Conservation (phyloP, 768 basidiomycete species). For the Trametes cinnabarina region DNA sequence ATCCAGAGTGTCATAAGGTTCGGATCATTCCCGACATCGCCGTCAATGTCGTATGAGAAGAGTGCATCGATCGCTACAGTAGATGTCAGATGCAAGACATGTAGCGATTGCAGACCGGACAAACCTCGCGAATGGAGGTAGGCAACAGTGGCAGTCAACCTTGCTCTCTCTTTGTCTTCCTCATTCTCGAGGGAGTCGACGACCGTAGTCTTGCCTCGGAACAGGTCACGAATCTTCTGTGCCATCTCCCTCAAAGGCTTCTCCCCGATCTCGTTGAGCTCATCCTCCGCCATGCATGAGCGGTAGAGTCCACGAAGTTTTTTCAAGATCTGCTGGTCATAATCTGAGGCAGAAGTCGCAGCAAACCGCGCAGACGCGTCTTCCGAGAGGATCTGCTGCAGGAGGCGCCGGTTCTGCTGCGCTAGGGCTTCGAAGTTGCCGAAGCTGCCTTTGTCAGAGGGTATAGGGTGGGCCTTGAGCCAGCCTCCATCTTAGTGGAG, state of each 20-base stretch:
- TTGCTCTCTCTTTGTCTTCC: slow-evolving; percentile 39
- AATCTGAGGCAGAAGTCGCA: slow-evolving; percentile 24
- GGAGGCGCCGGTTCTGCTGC: slow-evolving; percentile 73
- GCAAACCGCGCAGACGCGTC: slow-evolving; percentile 35
- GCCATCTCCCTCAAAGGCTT: slow-evolving; percentile 70
- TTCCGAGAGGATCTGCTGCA: slow-evolving; percentile 67
- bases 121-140: slow-evolving; percentile 85
- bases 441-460: slow-evolving; percentile 75
- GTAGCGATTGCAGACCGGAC: not conserved
- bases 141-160: slow-evolving; percentile 79
- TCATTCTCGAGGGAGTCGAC: slow-evolving; percentile 24
- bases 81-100: not conserved
- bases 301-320: slow-evolving; percentile 73
- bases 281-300: slow-evolving; percentile 79
- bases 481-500: slow-evolving; percentile 74
- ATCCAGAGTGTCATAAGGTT: slow-evolving; percentile 86
- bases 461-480: slow-evolving; percentile 78
- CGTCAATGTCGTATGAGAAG: slow-evolving; percentile 82
- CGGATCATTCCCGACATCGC: slow-evolving; percentile 83
- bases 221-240: slow-evolving; percentile 57
- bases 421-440: slow-evolving; percentile 72
- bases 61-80: slow-evolving; percentile 68
- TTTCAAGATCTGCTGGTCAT: slow-evolving; percentile 54
- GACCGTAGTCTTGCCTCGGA: slow-evolving; percentile 49
- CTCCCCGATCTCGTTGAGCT: slow-evolving; percentile 70